Evolutionary conservation across 371 early-diverging fungal species (phyloP).

Genomic region (Mortierella sp.): DNA sequence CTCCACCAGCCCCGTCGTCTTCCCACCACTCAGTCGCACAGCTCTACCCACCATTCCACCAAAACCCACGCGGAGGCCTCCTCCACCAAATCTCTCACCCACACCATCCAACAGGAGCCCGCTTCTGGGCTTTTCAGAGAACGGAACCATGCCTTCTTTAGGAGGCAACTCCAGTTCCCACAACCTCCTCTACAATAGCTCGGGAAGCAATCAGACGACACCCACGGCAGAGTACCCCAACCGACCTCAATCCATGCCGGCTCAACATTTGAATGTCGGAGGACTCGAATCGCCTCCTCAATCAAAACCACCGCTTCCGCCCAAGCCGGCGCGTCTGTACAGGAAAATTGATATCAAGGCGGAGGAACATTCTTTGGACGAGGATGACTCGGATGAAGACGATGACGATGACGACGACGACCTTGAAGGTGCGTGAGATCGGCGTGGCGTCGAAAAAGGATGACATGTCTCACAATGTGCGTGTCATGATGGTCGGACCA

Average conservation of each 20-base stretch:
- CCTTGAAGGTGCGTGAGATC: conserved; percentile 28
- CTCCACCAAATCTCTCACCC: conserved; percentile 23
- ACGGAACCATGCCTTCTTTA: conserved; percentile 29
- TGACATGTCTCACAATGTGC: background rate
- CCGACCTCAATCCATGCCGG: conserved; percentile 36
- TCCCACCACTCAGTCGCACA: conserved; percentile 22
- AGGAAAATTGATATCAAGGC: conserved; percentile 36
- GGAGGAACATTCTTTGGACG: conserved; percentile 30
- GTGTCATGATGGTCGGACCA: background rate
- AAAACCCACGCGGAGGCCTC: conserved; percentile 44
- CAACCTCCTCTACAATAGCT: background rate
- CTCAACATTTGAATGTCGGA: conserved; percentile 5
- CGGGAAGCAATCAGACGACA: background rate
- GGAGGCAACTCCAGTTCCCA: conserved; percentile 3
- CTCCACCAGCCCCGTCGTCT: conserved; percentile 13
- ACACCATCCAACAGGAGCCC: conserved; percentile 35
- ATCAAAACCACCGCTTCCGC: conserved; percentile 48
- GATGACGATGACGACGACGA: conserved; percentile 38
- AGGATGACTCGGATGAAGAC: conserved; percentile 44
- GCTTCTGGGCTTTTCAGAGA: conserved; percentile 30
- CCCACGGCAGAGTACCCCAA: conserved; percentile 15
- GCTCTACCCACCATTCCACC: conserved; percentile 37
- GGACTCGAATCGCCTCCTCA: conserved; percentile 39
- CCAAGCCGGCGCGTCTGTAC: conserved; percentile 49
- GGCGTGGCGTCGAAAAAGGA: background rate